These are phyloP conservation scores for Torulaspora franciscae DNA, from an alignment of 805 yeast genomes.

Conservation along the genomic window DNA sequence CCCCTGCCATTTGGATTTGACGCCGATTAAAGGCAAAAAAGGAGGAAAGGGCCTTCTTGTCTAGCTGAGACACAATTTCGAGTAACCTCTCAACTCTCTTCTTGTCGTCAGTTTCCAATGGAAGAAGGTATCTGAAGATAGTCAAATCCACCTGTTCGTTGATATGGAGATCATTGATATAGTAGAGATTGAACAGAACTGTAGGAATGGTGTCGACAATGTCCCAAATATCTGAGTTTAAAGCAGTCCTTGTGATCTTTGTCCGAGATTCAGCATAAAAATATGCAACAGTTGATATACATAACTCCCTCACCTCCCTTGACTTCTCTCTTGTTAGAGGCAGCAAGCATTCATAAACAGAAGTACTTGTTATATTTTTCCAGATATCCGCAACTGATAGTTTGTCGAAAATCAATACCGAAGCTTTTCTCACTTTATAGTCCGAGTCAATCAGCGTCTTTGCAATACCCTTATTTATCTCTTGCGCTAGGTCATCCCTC, in stretches of 20 bases:
- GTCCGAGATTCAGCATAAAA: conserved; percentile 48
- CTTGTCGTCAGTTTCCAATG: conserved; percentile 44
- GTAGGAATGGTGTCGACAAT: conserved; percentile 52
- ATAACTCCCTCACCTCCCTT: conserved; percentile 54
- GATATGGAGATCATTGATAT: conserved; percentile 65
- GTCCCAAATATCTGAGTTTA: conserved; percentile 28
- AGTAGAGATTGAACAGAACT: conserved; percentile 57
- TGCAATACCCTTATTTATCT: conserved; percentile 52
- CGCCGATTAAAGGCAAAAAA: conserved; percentile 65
- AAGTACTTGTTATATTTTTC: conserved; percentile 42
- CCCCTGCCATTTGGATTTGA: conserved; percentile 57
- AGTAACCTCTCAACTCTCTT: conserved; percentile 53
- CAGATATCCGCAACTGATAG: conserved; percentile 47
- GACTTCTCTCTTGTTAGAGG: conserved; percentile 71
- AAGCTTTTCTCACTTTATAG: conserved; percentile 61
- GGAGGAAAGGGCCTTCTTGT: conserved; percentile 55
- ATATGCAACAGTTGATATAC: conserved; percentile 50
- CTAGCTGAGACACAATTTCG: conserved; percentile 44
- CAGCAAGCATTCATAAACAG: conserved; percentile 50
- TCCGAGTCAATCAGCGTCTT: conserved; percentile 72
- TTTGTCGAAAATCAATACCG: conserved; percentile 49
- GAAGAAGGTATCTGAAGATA: conserved; percentile 56
- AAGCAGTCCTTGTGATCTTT: conserved; percentile 16
- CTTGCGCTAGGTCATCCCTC: conserved; percentile 46
- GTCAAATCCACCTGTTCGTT: conserved; percentile 60